Evolutionary conservation across 495 filamentous ascomycete genomes (phyloP).

Genomic region (Penicillium ucsense): DNA sequence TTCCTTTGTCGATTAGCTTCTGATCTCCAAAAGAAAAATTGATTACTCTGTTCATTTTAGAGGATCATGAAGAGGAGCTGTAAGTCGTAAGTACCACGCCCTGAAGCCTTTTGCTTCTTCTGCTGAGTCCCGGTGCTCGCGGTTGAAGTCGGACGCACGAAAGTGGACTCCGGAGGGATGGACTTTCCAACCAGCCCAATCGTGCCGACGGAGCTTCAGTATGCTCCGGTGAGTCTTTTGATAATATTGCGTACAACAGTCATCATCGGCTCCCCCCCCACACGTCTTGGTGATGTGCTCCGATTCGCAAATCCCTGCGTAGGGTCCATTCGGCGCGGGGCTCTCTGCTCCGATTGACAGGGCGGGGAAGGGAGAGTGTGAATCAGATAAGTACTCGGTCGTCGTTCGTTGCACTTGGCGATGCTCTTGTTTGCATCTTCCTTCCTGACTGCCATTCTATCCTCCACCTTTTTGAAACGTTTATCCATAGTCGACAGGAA

Average conservation of each 20-base stretch:
- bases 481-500: neutral
- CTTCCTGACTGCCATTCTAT: neutral
- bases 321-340: neutral
- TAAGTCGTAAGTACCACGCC: no score
- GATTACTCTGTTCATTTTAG: no score
- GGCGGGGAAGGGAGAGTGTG: neutral
- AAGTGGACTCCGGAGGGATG: conserved; percentile 5
- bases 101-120: neutral
- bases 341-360: conserved; percentile 3
- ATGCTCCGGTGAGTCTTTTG: conserved; percentile 9
- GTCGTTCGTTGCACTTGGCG: no score
- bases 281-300: neutral
- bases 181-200: conserved; percentile 6
- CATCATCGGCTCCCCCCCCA: conserved; percentile 4
- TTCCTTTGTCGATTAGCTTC: neutral
- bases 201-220: neutral
- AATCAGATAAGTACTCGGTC: no score
- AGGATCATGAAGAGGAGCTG: no score
- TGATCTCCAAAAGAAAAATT: no score
- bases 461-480: neutral
- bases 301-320: no score
- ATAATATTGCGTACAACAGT: conserved; percentile 1
- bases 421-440: no score
- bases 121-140: neutral
- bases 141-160: conserved; percentile 11